Base-by-base conservation (phyloP, 2,329 filamentous ascomycete genomes). In the Colletotrichum graminicola region DNA sequence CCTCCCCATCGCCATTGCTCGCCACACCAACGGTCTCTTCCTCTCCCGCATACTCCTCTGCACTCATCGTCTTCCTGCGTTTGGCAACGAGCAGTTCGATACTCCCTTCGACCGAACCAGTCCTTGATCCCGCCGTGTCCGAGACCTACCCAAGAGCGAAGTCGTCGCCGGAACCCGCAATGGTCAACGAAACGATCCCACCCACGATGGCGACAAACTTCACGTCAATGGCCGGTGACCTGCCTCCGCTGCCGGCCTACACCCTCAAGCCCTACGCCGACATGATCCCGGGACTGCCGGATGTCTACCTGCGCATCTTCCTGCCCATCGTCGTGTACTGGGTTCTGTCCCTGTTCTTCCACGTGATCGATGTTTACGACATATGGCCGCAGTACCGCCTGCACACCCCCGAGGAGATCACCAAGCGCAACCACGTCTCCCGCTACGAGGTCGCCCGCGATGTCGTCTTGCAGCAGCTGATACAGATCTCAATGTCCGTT, bases 401-500 rank as follows among this genome's bases (percentile, higher is more conserved):
- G 52, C 96, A 99, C 83, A 98, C 96, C 0, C 96, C 96, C 18
- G 94, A 94, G 63, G 95, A 98, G 82, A 92, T 98, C 74, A 80
- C 91, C 45, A 93, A 94, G 81, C 90, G 95, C 76, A 98, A 98
- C 82, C 94, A 94, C 78, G 95, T 94, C 64, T 89, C 93, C 57
- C 90, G 94, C 73, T 93, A 89, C 83, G 92, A 98, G 77, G 94
- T 97, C 4, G 90, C 95, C 74, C 91, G 93, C 80, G 95, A 98
- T 85, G 95, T 98, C 75, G 84, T 98, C 66, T 79, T 98, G 70
- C 95, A 99, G 83, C 96, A 99, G 80, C 80, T 95, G 72, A 93
- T 99, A 60, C 96, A 99, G 84, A 92, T 94, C 32, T 81, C 87
- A 23, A 91, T 93, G 52, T 92, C 92, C 49, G 81, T 91, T 66